Evolutionary conservation across 2,329 filamentous ascomycete species (phyloP).

Genomic region (Lachnellula willkommii): DNA sequence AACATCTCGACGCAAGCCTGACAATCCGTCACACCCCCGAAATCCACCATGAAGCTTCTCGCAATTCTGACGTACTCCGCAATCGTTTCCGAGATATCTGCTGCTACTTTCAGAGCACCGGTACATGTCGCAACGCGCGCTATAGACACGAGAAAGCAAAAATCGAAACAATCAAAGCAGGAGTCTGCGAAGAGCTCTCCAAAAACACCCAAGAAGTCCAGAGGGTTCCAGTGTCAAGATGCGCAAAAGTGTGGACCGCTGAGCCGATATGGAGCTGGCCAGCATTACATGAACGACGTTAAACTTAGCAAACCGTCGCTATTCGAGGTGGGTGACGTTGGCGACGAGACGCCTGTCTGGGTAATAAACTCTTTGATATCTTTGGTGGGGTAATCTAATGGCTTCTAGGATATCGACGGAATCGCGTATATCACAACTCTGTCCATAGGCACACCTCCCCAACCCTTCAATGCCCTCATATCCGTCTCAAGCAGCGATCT

Average conservation of each 20-base stretch:
- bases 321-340: neutral
- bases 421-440: constrained; percentile 8
- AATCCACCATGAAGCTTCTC: neutral
- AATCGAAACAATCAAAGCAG: neutral
- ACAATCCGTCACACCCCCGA: too few relatives aligned
- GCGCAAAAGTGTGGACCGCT: neutral
- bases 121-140: neutral
- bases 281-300: neutral
- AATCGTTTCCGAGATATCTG: neutral
- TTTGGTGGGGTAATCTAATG: neutral
- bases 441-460: constrained; percentile 9
- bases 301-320: neutral
- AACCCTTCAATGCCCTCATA: constrained; percentile 4
- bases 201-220: neutral
- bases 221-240: neutral
- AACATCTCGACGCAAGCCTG: too few relatives aligned
- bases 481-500: constrained; percentile 3
- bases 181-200: neutral
- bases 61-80: neutral
- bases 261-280: neutral
- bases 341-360: neutral
- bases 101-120: neutral
- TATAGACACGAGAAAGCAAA: neutral
- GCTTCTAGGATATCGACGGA: constrained; percentile 7
- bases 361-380: neutral